Evolutionary conservation across 2,329 filamentous ascomycete species (phyloP).

Genomic region (Xylaria sp.): DNA sequence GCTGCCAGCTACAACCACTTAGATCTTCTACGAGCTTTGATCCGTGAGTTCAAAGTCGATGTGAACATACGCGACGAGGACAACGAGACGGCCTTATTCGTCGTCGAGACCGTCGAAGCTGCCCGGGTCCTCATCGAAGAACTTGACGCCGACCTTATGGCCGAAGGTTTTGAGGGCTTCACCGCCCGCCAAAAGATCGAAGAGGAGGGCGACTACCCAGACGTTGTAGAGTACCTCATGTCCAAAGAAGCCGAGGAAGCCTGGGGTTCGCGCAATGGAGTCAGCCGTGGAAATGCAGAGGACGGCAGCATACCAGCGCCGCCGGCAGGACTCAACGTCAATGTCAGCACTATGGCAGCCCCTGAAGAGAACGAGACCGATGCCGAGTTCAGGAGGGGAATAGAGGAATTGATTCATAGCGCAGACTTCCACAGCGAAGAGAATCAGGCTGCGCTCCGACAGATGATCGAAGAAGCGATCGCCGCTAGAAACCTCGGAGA

Average conservation of each 20-base stretch:
- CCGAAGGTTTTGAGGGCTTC: constrained; percentile 67
- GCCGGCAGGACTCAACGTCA: constrained; percentile 72
- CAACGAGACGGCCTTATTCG: constrained; percentile 88
- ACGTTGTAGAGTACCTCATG: constrained; percentile 66
- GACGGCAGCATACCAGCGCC: constrained; percentile 50
- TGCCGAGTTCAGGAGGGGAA: constrained; percentile 75
- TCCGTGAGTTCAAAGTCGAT: constrained; percentile 71
- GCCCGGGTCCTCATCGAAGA: constrained; percentile 79
- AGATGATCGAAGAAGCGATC: constrained; percentile 76
- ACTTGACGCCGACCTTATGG: constrained; percentile 61
- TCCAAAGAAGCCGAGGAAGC: constrained; percentile 30
- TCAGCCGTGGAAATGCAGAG: constrained; percentile 28
- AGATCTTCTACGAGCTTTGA: constrained; percentile 68
- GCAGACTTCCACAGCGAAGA: constrained; percentile 78
- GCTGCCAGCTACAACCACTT: constrained; percentile 88
- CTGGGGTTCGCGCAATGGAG: constrained; percentile 27
- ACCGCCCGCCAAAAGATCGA: constrained; percentile 78
- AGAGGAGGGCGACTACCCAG: constrained; percentile 70
- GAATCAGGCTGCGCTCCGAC: constrained; percentile 72
- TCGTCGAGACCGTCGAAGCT: constrained; percentile 74
- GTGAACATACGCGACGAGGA: constrained; percentile 85
- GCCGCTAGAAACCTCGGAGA: constrained; percentile 58
- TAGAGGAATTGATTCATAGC: constrained; percentile 80
- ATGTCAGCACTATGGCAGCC: constrained; percentile 68
- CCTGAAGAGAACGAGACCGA: constrained; percentile 59